Evolutionary conservation across 1,284 basidiomycete species (phyloP).

Genomic region (Trametes polyzona): DNA sequence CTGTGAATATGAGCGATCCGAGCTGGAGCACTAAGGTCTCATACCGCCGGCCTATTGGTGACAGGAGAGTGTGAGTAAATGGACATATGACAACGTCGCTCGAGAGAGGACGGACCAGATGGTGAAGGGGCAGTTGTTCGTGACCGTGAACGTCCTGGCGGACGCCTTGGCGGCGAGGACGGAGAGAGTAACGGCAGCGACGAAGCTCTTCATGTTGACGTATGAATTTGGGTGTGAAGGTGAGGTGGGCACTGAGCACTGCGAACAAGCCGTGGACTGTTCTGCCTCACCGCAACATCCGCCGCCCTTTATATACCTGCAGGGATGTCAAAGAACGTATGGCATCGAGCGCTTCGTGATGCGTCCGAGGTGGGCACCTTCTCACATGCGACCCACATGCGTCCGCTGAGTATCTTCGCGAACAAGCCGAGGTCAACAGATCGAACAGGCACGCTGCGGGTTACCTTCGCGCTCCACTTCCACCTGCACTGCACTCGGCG

Average conservation of each 20-base stretch:
- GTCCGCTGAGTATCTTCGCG: not conserved
- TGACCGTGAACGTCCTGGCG: constrained; percentile 17
- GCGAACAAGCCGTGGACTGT: not conserved
- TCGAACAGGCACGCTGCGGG: not conserved
- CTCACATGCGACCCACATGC: not conserved
- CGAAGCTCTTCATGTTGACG: constrained; percentile 20
- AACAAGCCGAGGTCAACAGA: not conserved
- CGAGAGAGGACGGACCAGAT: constrained; percentile 10
- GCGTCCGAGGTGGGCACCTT: no score
- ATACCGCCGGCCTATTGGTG: constrained; percentile 4
- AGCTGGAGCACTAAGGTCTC: not conserved
- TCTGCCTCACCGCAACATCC: not conserved
- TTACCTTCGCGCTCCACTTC: not conserved
- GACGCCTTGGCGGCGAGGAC: constrained; percentile 12
- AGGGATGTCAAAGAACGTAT: no score
- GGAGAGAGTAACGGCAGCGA: constrained; percentile 13
- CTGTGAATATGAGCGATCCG: not conserved
- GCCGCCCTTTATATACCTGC: not conserved
- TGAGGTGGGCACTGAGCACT: not conserved
- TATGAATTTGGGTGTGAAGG: not conserved
- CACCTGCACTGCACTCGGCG: not conserved
- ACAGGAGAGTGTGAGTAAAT: not conserved
- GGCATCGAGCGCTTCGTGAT: no score
- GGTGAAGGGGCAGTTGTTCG: constrained; percentile 22
- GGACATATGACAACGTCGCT: not conserved